Evolutionary conservation across 2,329 filamentous ascomycete genomes (phyloP), one percentile per base, ranked within the genome.

Genomic region (Emmonsiellopsis sp.): DNA sequence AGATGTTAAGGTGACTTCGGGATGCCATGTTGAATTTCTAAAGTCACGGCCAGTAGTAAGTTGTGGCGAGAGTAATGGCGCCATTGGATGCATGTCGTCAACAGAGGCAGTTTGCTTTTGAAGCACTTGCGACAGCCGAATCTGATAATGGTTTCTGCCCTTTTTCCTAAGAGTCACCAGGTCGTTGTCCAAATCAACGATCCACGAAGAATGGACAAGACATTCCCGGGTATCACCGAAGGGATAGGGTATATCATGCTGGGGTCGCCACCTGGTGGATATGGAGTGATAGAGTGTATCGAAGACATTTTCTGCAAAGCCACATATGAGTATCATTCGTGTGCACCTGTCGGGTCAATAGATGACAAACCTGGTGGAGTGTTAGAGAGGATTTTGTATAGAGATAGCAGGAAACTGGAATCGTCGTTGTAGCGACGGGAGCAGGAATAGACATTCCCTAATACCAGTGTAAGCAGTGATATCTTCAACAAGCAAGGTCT

Each of bases 161-260:
- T 34, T 30, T 43, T 55, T 53, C 7, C 37, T 34, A 3, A 49
- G 38, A 8, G 46, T 43, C 13, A 57, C 10, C 9, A 53, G 13
- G 31, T 55, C 53, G 16, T 53, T 53, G 30, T 57, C 50, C 10
- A 57, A 31, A 40, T 57, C 54, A 47, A 54, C 11, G n/a, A 49
- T 32, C 55, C 55, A 57, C 16, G 43, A 20, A 20, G 55, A 50
- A 11, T 32, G 9, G 3, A 55, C 41, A 34, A 30, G 44, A 8
- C 38, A n/a, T 40, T 31, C 52, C 16, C 54, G 34, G 11, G 31
- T 7, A 40, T 55, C 55, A 16, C 53, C 55, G 31, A 44, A 55
- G 5, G 55, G 55, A 54, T 57, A 47, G 5, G 49, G 42, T 26
- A 57, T 26, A 50, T 57, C 55, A 32, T 54, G 40, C 20, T 53